These are phyloP conservation scores for Plantago lanceolata DNA, from an alignment of 305 asterid species.

Conservation along the genomic window DNA sequence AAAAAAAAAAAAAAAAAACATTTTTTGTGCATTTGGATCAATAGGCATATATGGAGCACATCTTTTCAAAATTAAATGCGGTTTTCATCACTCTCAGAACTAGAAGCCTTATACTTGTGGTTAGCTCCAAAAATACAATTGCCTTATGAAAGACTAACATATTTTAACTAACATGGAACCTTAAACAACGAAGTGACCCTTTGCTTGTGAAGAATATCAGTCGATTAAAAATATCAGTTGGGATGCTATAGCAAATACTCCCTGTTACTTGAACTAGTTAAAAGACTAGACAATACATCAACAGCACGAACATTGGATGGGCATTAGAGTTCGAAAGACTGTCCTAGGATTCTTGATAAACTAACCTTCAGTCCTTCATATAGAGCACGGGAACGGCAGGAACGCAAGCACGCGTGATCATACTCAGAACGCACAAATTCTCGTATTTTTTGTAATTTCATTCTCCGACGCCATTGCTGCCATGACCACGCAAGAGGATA, in stretches of 20 bases:
- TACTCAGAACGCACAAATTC: conserved; percentile 96
- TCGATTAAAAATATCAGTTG: not conserved
- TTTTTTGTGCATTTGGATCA: not conserved
- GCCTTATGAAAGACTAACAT: no score
- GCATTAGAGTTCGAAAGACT: conserved; percentile 7
- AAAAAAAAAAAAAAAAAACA: not conserved
- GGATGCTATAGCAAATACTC: conserved; percentile 8
- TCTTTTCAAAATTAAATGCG: no score
- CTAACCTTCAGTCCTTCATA: conserved; percentile 96
- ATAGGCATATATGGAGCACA: not conserved
- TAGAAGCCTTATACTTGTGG: no score
- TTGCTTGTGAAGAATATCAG: no score
- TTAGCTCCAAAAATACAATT: no score
- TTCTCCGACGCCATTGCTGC: conserved; percentile 94
- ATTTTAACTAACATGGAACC: no score
- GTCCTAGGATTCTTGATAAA: conserved; percentile 8
- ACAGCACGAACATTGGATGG: conserved; percentile 16
- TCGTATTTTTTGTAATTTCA: conserved; percentile 82
- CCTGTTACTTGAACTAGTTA: conserved; percentile 3
- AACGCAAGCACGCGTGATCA: conserved; percentile 96
- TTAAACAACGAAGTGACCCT: no score
- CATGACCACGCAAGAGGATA: conserved; percentile 99
- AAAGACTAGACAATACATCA: conserved; percentile 3
- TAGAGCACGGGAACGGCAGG: conserved; percentile 98
- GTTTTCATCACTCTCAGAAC: no score